Percentiles rank a stretch among this genome's conserved stretches.
phyloP scores from a whole-genome alignment of 2,329 filamentous ascomycete genomes.

The Botrytis tulipae region DNA sequence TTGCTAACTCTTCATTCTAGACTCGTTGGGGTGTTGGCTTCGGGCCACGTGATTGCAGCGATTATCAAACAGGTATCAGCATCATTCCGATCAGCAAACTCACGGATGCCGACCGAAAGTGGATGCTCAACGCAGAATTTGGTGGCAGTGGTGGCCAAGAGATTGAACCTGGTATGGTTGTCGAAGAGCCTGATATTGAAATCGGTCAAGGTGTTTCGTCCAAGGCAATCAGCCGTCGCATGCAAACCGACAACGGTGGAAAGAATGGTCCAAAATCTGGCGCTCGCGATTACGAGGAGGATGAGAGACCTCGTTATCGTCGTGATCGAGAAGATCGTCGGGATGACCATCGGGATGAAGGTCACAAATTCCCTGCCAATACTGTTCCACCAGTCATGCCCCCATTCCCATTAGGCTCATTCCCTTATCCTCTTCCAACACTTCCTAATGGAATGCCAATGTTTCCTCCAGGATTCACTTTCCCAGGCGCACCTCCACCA shows the following conservation, averaged over 20 bases:
- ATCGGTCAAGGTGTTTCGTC: conserved; percentile 96
- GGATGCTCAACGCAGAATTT: conserved; percentile 91
- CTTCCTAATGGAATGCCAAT: conserved; percentile 51
- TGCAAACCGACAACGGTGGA: conserved; percentile 67
- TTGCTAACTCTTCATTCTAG: conserved; percentile 44
- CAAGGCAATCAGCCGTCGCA: conserved; percentile 73
- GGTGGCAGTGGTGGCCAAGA: conserved; percentile 84
- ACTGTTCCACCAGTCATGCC: conserved; percentile 32
- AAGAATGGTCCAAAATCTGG: conserved; percentile 61
- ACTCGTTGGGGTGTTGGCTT: conserved; percentile 98
- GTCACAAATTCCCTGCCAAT: conserved; percentile 25
- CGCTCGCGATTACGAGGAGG: conserved; percentile 37
- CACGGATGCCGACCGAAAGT: conserved; percentile 95
- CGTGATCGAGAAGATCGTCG: conserved; percentile 25
- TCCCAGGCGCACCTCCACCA: conserved; percentile 33
- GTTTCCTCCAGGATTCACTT: conserved; percentile 49
- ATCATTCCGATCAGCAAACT: conserved; percentile 89
- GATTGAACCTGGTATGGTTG: conserved; percentile 79
- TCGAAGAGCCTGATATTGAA: conserved; percentile 98
- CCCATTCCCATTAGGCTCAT: conserved; percentile 26
- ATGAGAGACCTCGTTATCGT: conserved; percentile 32
- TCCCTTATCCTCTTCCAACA: conserved; percentile 45
- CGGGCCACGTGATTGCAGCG: conserved; percentile 93
- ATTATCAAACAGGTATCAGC: conserved; percentile 89
- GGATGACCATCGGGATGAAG: conserved; percentile 24